Conservation (phyloP, 2,329 filamentous ascomycete genomes). For the Trichoderma lentiforme region DNA sequence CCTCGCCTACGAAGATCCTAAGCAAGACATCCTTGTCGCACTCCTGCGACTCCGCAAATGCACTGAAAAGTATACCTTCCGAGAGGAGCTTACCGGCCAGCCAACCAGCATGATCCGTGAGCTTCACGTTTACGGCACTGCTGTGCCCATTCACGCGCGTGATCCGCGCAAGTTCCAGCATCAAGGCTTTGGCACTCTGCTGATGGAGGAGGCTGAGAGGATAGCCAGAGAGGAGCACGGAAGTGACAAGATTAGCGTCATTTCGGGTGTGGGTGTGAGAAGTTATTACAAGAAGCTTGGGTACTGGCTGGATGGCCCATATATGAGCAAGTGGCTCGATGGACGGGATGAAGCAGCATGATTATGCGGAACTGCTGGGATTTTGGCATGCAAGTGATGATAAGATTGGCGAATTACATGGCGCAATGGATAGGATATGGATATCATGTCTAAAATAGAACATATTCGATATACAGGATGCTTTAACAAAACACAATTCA, state of each 20-base stretch:
- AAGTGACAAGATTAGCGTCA: conserved; percentile 91
- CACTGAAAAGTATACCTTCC: conserved; percentile 85
- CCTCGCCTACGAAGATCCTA: conserved; percentile 94
- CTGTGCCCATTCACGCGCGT: conserved; percentile 93
- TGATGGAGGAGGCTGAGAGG: conserved; percentile 97
- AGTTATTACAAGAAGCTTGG: conserved; percentile 93
- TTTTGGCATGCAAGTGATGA: background rate
- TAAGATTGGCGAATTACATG: background rate
- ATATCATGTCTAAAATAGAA: background rate
- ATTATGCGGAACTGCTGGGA: background rate
- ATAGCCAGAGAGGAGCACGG: conserved; percentile 94
- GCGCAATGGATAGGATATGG: conserved; percentile 1
- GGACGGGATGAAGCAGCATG: conserved; percentile 33
- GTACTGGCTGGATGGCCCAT: conserved; percentile 90
- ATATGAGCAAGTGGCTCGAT: conserved; percentile 67
- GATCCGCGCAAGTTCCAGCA: conserved; percentile 98
- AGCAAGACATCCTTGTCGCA: conserved; percentile 95
- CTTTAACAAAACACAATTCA: background rate
- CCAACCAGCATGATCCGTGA: conserved; percentile 90
- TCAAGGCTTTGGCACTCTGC: conserved; percentile 88
- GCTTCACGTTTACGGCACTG: conserved; percentile 93
- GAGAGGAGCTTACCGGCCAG: conserved; percentile 79
- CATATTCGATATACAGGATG: background rate
- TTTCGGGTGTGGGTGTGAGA: conserved; percentile 93
- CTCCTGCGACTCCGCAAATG: conserved; percentile 87